Evolutionary conservation across 176 grass and related monocot genomes (phyloP), one percentile per base, ranked within the genome.

Genomic region (Miscanthus lutarioriparius): DNA sequence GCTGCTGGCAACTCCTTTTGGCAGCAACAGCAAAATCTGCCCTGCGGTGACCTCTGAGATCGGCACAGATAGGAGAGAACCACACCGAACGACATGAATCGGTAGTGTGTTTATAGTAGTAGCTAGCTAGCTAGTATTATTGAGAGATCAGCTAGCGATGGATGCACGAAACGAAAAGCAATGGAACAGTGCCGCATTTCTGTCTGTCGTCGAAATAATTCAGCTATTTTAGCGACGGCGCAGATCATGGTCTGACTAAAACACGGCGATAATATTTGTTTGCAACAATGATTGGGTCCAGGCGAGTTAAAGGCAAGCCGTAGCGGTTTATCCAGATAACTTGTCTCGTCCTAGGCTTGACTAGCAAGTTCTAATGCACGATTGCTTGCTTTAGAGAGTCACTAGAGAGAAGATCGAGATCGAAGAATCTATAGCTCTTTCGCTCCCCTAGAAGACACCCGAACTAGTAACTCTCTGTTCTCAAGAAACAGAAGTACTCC

Each of bases 311-410:
- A 72, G 69, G 25, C 44, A 23, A 19, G 15, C 25, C 72, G 1
- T 74, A 74, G 43, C 47, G 72, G 72, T 74, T 74, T 74, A 49
- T 74, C 71, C 26, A 45, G 39, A 45, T 72, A 72, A 43, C 70
- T 74, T 25, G 71, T 32, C 23, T 48, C 14, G 14, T 49, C 25
- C 15, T 74, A 74, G 64, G 65, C 25, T 20, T 30, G 8, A 74
- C 72, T 74, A 74, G 72, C 72, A 7, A 74, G 44, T 32, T 72
- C 69, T 72, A 45, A 72, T 72, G 40, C 70, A 72, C n/a, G n/a
- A n/a, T n/a, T 14, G 38, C 4, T 44, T 45, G 6, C 39, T 72
- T 72, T 72, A 15, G 9, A 41, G n/a, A 20, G 12, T 22, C 37
- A 45, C 12, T 16, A 41, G 69, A 41, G 1, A 54, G 10, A 41